A percentile compares a stretch with the other conserved stretches of the same genome.
phyloP scores from a whole-genome alignment of 2,329 filamentous ascomycete genomes.

The Neopestalotiopsis rosae region DNA sequence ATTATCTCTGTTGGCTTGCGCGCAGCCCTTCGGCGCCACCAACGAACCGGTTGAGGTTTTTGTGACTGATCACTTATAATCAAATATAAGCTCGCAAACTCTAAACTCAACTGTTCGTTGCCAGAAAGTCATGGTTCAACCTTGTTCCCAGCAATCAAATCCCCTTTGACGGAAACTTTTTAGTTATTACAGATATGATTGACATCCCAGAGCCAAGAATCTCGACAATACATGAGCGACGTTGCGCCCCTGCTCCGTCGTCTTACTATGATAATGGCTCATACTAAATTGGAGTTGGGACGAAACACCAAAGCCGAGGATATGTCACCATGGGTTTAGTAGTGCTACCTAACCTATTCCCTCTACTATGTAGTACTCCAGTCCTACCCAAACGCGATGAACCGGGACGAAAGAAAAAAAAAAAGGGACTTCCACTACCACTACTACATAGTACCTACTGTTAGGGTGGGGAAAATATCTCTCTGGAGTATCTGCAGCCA shows the following conservation, averaged over 20 bases:
- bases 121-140: background rate
- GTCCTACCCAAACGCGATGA: too few relatives aligned
- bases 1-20: background rate
- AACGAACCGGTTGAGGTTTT: background rate
- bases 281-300: background rate
- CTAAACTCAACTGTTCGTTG: background rate
- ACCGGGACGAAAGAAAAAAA: too few relatives aligned
- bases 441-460: too few relatives aligned
- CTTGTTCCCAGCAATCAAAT: background rate
- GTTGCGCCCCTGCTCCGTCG: background rate
- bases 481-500: background rate
- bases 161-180: too few relatives aligned
- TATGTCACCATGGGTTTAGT: background rate
- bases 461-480: background rate
- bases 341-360: background rate
- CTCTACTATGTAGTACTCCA: background rate
- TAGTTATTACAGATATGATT: too few relatives aligned
- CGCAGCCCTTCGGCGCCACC: background rate
- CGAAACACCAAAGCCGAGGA: background rate
- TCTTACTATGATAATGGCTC: background rate
- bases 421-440: too few relatives aligned
- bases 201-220: background rate
- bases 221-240: background rate
- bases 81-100: slow-evolving; percentile 4
- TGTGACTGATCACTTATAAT: slow-evolving; percentile 9